Conservation (phyloP, 257 asterid genomes). For the Petunia axillaris region DNA sequence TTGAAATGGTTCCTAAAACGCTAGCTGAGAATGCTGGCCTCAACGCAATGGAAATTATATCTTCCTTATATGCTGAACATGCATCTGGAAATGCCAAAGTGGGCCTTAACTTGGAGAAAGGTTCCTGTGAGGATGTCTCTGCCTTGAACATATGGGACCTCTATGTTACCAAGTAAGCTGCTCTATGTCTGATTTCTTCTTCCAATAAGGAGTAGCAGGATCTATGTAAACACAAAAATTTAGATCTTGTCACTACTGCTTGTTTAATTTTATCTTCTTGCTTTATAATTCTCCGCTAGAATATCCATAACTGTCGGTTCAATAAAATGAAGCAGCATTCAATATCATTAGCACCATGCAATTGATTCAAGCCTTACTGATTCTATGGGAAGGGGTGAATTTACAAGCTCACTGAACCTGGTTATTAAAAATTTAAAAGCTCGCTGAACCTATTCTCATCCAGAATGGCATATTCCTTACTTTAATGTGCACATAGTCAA, state of each 20-base stretch:
- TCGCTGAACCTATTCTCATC: not conserved
- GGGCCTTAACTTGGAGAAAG: constrained; percentile 88
- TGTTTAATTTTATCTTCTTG: not conserved
- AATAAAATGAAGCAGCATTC: not conserved
- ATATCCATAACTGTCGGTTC: not conserved
- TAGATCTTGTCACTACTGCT: constrained; percentile 1
- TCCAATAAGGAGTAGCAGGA: not conserved
- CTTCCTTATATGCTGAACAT: constrained; percentile 90
- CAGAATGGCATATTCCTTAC: not conserved
- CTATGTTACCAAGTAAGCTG: constrained; percentile 75
- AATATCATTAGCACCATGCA: not conserved
- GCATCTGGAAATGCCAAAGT: constrained; percentile 79
- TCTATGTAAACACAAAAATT: not conserved
- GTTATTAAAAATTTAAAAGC: not conserved
- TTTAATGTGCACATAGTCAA: not conserved
- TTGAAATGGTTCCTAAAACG: constrained; percentile 95
- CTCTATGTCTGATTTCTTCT: constrained; percentile 8
- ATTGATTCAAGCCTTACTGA: not conserved
- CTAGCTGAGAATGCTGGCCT: constrained; percentile 98
- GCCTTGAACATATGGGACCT: constrained; percentile 78
- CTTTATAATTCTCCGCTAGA: not conserved
- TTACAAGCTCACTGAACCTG: not conserved
- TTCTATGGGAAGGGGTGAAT: not conserved
- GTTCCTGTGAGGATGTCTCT: constrained; percentile 74
- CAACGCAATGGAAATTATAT: constrained; percentile 86